These are phyloP conservation scores for Trichoderma gamsii DNA, from an alignment of 495 filamentous ascomycete genomes.

Conservation along the genomic window DNA sequence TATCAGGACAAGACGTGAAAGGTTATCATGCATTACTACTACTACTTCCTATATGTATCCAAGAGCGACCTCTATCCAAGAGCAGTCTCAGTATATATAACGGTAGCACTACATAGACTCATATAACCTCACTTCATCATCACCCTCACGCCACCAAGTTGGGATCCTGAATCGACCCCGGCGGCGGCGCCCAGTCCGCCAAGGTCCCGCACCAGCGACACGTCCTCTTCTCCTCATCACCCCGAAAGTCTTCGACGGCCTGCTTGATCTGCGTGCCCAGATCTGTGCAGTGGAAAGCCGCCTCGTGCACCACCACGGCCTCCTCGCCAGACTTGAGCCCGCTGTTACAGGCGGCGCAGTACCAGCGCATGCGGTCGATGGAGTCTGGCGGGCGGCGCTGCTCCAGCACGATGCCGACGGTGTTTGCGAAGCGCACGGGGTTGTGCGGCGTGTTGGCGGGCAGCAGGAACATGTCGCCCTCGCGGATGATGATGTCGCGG, in stretches of 20 bases:
- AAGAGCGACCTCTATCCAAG: background rate
- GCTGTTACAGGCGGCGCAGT: constrained; percentile 60
- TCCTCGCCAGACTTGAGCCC: background rate
- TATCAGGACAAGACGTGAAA: too few species aligned
- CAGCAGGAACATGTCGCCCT: constrained; percentile 92
- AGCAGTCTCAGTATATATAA: background rate
- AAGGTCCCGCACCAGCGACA: constrained; percentile 74
- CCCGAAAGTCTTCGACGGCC: constrained; percentile 78
- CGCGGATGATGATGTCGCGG: constrained; percentile 78
- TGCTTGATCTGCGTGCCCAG: constrained; percentile 95
- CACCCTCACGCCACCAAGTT: constrained; percentile 38
- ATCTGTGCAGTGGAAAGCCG: constrained; percentile 80
- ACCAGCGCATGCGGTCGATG: constrained; percentile 85
- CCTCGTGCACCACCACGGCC: constrained; percentile 70
- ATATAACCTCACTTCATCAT: background rate
- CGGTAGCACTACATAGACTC: background rate
- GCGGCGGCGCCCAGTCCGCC: constrained; percentile 50
- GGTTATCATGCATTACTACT: too few species aligned
- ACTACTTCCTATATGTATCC: background rate
- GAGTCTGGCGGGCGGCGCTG: constrained; percentile 64
- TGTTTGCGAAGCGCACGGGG: constrained; percentile 57
- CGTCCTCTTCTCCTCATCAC: constrained; percentile 61
- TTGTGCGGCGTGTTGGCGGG: constrained; percentile 87
- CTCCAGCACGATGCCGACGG: constrained; percentile 82
- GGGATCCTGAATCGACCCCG: constrained; percentile 45